Evolutionary conservation across 495 filamentous ascomycete species (phyloP), one percentile per base, ranked within the genome.

Genomic region (Hypoxylon rickii): DNA sequence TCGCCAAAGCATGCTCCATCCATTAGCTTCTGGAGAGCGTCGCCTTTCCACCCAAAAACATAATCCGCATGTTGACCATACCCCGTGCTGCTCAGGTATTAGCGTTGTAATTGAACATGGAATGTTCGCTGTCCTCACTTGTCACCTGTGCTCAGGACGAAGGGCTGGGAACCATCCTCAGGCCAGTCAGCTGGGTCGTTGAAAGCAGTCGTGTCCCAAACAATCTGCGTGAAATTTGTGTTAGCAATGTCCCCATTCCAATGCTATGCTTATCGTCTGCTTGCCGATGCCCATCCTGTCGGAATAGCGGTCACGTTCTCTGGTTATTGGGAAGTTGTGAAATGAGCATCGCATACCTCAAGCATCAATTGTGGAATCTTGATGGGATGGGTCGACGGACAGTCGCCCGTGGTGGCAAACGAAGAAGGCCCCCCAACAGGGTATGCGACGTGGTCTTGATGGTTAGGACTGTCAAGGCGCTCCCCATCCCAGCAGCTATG

Each of bases 31-130:
- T 76, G 73, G 13, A 76, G 69, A 15, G 67, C 65, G 38, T 75
- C 66, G 34, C 46, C 65, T 55, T 71, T 70, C 73, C 74, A 77
- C 16, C 74, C 74, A 56, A 76, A 78, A 36, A 78, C 68, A 53
- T 78, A 78, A 43, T 78, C 75, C 41, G 64, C 75, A 44, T 78
- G 75, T 45, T 72, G 70, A 19, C 73, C 74, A 33, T 68, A 70
- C 8, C 75, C 74, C 22, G 72, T 72, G 7, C 67, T 71, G 31
- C 1, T 16, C 21, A 13, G 10, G 3, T 8, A 12, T 59, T 20
- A 61, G 19, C 5, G 42, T 7, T n/a, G 3, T 11, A 34, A 34
- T 3, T 34, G 3, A n/a, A n/a, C 10, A 34, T 34, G 3, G 32
- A 5, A 12, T 3, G 4, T 5, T 5, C 12, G 13, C 13, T 7